phyloP scores from a whole-genome alignment of 768 basidiomycete genomes.

The Hygrocybe coccinea region DNA sequence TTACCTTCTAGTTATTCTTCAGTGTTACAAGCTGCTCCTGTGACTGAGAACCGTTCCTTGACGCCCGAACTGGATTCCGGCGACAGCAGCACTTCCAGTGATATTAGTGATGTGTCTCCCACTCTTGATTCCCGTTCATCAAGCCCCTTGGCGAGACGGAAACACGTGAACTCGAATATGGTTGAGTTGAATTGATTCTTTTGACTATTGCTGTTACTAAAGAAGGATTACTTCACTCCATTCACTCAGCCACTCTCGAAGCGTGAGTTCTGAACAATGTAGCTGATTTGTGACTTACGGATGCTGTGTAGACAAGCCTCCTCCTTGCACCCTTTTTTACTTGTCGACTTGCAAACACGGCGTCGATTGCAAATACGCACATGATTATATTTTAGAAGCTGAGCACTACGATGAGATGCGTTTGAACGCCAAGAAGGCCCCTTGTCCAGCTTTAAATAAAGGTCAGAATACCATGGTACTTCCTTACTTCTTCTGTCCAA shows the following conservation, averaged over 20 bases:
- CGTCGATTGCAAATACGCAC: constrained; percentile 53
- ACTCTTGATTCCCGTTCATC: constrained; percentile 22
- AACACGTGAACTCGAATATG: constrained; percentile 49
- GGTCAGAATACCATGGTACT: constrained; percentile 32
- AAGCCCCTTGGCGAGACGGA: constrained; percentile 34
- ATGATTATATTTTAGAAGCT: constrained; percentile 53
- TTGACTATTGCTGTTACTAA: constrained; percentile 12
- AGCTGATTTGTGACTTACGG: constrained; percentile 16
- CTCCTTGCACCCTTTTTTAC: constrained; percentile 66
- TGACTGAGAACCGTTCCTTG: constrained; percentile 26
- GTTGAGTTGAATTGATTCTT: constrained; percentile 34
- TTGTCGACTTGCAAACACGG: constrained; percentile 58
- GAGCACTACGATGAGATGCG: constrained; percentile 53
- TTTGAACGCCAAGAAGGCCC: constrained; percentile 55
- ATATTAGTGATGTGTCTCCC: constrained; percentile 37
- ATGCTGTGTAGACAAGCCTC: constrained; percentile 46
- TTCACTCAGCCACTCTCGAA: constrained; percentile 50
- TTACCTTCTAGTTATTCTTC: constrained; percentile 41
- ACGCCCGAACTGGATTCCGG: constrained; percentile 40
- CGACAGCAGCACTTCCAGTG: constrained; percentile 43
- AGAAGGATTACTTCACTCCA: constrained; percentile 20
- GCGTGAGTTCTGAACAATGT: constrained; percentile 39
- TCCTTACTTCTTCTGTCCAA: constrained; percentile 6
- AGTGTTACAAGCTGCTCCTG: constrained; percentile 26
- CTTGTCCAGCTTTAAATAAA: constrained; percentile 56